phyloP scores from a whole-genome alignment of 73 alveolate genomes.

The Tetrahymena thermophila region DNA sequence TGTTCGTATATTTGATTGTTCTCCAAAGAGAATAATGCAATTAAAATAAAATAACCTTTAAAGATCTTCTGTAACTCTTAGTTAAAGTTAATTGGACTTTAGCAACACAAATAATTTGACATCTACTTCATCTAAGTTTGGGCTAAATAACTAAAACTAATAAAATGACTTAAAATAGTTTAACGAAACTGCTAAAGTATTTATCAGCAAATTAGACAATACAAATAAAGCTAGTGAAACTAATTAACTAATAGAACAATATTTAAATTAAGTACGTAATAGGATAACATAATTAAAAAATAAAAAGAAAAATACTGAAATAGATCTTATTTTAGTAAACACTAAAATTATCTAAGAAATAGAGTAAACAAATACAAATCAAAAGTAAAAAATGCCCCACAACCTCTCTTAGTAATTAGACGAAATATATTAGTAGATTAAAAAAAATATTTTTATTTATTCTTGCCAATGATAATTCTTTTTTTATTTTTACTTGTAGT shows the following conservation, averaged over 20 bases:
- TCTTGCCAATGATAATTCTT: neutral
- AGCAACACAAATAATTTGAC: neutral
- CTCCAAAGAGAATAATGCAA: neutral
- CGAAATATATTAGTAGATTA: neutral
- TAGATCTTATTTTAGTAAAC: neutral
- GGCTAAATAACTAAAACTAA: neutral
- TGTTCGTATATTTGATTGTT: neutral
- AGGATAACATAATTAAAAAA: neutral
- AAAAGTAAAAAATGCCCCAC: neutral
- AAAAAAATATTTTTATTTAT: neutral
- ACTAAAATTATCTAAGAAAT: neutral
- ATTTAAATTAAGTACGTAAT: neutral
- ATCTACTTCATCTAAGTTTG: neutral
- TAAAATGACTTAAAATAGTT: neutral
- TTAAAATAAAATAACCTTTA: neutral
- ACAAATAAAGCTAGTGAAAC: neutral
- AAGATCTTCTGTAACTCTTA: neutral
- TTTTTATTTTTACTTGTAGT: too few relatives aligned
- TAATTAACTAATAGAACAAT: neutral
- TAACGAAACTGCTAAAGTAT: neutral
- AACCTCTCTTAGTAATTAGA: neutral
- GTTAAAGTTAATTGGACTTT: neutral
- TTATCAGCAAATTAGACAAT: neutral
- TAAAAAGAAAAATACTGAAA: neutral
- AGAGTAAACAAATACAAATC: neutral